Evolutionary conservation across 768 basidiomycete genomes (phyloP), one percentile per base, ranked within the genome.

Genomic region (Auriscalpium vulgare): DNA sequence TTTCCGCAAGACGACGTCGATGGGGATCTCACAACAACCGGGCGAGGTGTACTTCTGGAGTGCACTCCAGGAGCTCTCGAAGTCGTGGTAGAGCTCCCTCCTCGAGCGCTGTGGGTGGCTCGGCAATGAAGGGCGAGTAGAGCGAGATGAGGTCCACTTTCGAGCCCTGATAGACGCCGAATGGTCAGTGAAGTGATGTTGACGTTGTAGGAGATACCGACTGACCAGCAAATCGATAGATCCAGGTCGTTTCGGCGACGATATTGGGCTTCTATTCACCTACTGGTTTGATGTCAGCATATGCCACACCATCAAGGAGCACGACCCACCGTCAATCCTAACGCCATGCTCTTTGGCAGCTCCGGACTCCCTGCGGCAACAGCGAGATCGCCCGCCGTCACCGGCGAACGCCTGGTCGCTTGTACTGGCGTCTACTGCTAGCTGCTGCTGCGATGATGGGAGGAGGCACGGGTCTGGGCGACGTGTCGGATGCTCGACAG

Each of bases 21-120:
- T 71, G 21, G 80, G 72, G 6, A 66, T 71, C 56, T 81, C 79
- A 63, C 80, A 85, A 89, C 89, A 91, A 13, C 89, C 89, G 52
- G 87, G 78, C 36, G 66, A 53, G 65, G n/a, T 68, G 19, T 58
- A 62, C 50, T 70, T 71, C 53, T 76, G 73, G 44, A 81, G 70
- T 2, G 71, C 63, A 50, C 82, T 74, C 89, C 89, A 92, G 2
- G n/a, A 65, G 14, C 54, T 66, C 61, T 79, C 75, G 63, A 91
- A 88, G 54, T 79, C 75, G 17, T 62, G 58, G 37, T 69, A 61
- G 37, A 37, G 51, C 23, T 61, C 66, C 14, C 23, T 61, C 48
- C 1, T 48, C 51, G 8, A 51, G 50, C n/a, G 56, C 47, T 36
- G 50, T 53, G 5, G 60, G 36, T 7, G 74, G 73, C 56, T 84